Evolutionary conservation across 192 early-diverging fungal species (phyloP).

Genomic region (Backusella parvicylindrica): DNA sequence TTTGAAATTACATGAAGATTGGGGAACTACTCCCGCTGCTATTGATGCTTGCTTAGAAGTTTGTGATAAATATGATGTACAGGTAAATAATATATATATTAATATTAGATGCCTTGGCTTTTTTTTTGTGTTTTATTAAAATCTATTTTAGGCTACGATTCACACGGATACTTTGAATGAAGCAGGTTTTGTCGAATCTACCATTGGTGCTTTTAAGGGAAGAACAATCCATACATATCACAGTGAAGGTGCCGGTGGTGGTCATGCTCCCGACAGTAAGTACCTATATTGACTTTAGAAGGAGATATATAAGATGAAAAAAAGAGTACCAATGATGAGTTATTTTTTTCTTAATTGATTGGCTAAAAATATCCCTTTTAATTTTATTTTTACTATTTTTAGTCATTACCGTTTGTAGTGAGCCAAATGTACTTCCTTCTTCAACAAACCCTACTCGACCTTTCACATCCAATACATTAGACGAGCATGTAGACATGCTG

Average conservation of each 20-base stretch:
- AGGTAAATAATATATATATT: constrained; percentile 47
- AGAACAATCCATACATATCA: constrained; percentile 97
- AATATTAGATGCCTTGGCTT: not conserved
- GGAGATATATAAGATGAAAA: not conserved
- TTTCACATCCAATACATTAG: constrained; percentile 91
- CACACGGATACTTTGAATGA: constrained; percentile 99
- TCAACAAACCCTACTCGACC: constrained; percentile 97
- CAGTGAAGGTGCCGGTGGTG: constrained; percentile 95
- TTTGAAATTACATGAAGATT: constrained; percentile 94
- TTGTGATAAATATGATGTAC: constrained; percentile 86
- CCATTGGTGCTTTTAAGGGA: constrained; percentile 84
- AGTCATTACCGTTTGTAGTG: constrained; percentile 70
- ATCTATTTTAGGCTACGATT: constrained; percentile 66
- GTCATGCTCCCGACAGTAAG: constrained; percentile 82
- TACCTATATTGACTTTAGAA: constrained; percentile 6
- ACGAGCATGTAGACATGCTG: constrained; percentile 98
- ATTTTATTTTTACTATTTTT: not conserved
- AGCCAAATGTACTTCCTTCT: constrained; percentile 86
- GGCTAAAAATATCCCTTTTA: not conserved
- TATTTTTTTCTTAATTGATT: not conserved
- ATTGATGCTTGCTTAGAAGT: constrained; percentile 87
- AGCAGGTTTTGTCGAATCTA: constrained; percentile 91
- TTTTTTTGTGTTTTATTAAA: not conserved
- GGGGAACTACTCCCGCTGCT: constrained; percentile 92
- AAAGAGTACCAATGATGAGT: not conserved